Base-by-base conservation (phyloP, 2,329 filamentous ascomycete genomes). In the Trichoderma harzianum region DNA sequence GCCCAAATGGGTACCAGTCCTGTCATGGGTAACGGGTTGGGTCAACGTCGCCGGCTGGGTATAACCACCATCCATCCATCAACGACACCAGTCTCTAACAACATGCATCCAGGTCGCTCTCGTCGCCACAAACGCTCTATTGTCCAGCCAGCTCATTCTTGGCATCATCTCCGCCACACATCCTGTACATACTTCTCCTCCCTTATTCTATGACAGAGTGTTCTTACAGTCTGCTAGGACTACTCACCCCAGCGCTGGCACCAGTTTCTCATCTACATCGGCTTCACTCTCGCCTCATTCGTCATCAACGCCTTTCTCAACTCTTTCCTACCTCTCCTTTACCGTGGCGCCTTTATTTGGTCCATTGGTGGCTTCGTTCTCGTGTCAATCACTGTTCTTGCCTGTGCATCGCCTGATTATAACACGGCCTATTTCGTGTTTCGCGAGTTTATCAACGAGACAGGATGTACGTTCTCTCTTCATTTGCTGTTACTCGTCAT, bases 291-390 rank as follows among this genome's bases (percentile, higher is more conserved):
- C 6, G 64, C 79, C 3, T 75, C 78, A 0, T 80, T 80, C 5
- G n/a, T 75, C 1, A 75, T 78, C 14, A 80, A 80, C 7, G 77
- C 78, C 0, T 80, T 79, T 1, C 71, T 80, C 12, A 79, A 80
- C 58, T 78, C 77, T 0, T n/a, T 80, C 0, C 74, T 80, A 0
- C 79, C 79, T 2, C 71, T 74, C 2, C 76, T 93, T 74, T 93
- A 91, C 75, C 89, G 91, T 74, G 84, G 85, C 21, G 91, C 91
- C 0, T 90, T 94, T 72, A 85, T 88, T 32, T 93, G 91, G 91
- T 92, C 89, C 0, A 83, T 93, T 2, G 80, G 84, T 2, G 92
- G 92, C 0, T 93, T 93, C 74, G 82, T 87, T 18, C 82, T 93
- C 68, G 91, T 93, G 68, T 91, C 85, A 55, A 92, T 93, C 73